These are phyloP conservation scores for Epichloe festucae DNA, from an alignment of 2,329 filamentous ascomycete species.

Conservation along the genomic window DNA sequence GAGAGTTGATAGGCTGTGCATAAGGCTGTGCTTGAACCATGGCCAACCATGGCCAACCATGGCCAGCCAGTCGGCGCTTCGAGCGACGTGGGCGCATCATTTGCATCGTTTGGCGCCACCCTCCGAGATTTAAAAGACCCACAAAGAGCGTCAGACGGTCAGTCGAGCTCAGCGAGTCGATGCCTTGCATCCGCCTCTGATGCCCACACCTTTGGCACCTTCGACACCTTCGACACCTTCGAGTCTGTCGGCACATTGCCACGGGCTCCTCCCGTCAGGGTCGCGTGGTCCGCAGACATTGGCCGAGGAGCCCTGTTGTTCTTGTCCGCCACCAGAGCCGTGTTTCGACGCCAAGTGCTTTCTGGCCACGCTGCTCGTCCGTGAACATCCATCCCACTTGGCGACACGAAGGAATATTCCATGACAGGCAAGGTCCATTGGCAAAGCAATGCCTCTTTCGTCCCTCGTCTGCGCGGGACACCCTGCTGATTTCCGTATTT, in stretches of 20 bases:
- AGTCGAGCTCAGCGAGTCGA: constrained; percentile 27
- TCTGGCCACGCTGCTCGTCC: not conserved
- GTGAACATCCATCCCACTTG: not conserved
- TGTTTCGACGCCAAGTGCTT: constrained; percentile 1
- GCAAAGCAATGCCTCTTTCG: not conserved
- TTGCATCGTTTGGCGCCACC: constrained; percentile 24
- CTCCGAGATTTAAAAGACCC: constrained; percentile 22
- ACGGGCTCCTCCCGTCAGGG: constrained; percentile 14
- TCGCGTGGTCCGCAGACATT: constrained; percentile 21
- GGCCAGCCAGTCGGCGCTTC: constrained; percentile 24
- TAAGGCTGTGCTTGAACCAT: not conserved
- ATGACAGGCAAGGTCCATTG: not conserved
- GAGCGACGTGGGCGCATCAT: constrained; percentile 20
- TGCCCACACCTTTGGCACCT: not conserved
- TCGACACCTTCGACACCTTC: too few relatives aligned
- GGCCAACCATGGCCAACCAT: constrained; percentile 13
- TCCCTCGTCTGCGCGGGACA: not conserved
- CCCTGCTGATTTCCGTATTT: not conserved
- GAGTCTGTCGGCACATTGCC: constrained; percentile 9
- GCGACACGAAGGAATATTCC: not conserved
- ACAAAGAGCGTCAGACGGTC: constrained; percentile 25
- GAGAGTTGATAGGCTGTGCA: constrained; percentile 21
- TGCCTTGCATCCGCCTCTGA: constrained; percentile 21
- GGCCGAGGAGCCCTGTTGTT: constrained; percentile 10
- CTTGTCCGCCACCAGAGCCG: constrained; percentile 1